Percentiles rank a stretch among this genome's conserved stretches.
Evolutionary conservation across 2,329 filamentous ascomycete species (phyloP).

Genomic region (Zymoseptoria crescenta): DNA sequence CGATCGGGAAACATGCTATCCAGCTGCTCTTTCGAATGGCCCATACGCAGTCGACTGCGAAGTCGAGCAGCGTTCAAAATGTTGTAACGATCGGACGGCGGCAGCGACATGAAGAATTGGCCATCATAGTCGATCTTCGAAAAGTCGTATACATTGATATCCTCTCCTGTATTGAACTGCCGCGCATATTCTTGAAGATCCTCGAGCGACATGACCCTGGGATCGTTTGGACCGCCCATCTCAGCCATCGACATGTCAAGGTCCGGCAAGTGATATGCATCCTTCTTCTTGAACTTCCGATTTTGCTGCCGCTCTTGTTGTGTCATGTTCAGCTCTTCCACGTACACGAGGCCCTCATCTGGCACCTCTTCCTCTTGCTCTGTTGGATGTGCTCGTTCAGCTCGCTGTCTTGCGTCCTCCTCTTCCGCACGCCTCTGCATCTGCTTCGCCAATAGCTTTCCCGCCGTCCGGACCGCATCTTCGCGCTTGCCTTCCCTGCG

Average conservation of each 20-base stretch:
- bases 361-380: slow-evolving; percentile 58
- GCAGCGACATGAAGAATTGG: slow-evolving; percentile 87
- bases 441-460: slow-evolving; percentile 84
- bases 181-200: slow-evolving; percentile 89
- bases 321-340: slow-evolving; percentile 79
- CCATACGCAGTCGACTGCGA: slow-evolving; percentile 85
- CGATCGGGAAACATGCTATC: slow-evolving; percentile 95
- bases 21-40: slow-evolving; percentile 89
- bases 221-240: slow-evolving; percentile 87
- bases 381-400: slow-evolving; percentile 24
- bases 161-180: slow-evolving; percentile 86
- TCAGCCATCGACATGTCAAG: slow-evolving; percentile 67
- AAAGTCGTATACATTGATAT: slow-evolving; percentile 83
- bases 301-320: slow-evolving; percentile 64
- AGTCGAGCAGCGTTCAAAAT: slow-evolving; percentile 91
- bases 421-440: slow-evolving; percentile 88
- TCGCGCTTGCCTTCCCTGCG: slow-evolving; percentile 82
- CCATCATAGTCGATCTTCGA: slow-evolving; percentile 98
- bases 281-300: slow-evolving; percentile 79
- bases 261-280: slow-evolving; percentile 91
- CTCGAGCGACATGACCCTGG: slow-evolving; percentile 90
- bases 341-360: slow-evolving; percentile 73
- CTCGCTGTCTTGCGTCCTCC: slow-evolving; percentile 59
- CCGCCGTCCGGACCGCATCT: slow-evolving; percentile 85
- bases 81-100: slow-evolving; percentile 86